Conservation (phyloP, 202 grass and related monocot genomes). For the Miscanthus sacchariflorus region DNA sequence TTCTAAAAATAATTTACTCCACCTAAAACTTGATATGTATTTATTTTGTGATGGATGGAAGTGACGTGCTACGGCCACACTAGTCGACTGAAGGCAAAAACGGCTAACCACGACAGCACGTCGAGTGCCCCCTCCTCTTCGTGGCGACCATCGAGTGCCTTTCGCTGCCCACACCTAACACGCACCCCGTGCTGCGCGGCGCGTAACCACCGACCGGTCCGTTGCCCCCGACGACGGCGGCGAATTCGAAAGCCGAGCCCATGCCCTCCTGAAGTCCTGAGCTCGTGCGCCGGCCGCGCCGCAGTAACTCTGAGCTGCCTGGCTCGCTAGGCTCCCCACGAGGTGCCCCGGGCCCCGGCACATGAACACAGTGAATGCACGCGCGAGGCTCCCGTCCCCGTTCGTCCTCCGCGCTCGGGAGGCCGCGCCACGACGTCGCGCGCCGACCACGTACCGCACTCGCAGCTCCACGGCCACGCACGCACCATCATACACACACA, state of each 20-base stretch:
- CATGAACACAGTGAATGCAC: conserved; percentile 56
- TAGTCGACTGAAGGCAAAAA: background rate
- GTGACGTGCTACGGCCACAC: background rate
- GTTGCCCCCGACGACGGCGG: conserved; percentile 2
- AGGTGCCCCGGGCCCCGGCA: background rate
- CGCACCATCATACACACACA: conserved; percentile 4
- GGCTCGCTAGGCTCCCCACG: background rate
- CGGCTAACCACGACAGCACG: conserved; percentile 18
- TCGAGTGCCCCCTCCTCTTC: conserved; percentile 5
- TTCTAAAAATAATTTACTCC: too few relatives aligned
- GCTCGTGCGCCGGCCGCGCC: background rate
- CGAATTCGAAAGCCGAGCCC: background rate
- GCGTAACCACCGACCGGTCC: background rate
- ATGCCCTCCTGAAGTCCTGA: background rate
- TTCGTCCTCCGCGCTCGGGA: background rate
- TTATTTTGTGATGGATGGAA: too few relatives aligned
- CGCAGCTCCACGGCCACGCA: background rate
- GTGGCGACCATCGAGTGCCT: conserved; percentile 5
- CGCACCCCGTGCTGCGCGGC: background rate
- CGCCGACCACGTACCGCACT: conserved; percentile 2
- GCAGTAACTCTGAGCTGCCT: background rate
- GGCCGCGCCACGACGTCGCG: background rate
- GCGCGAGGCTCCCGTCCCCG: conserved; percentile 31
- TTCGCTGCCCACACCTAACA: background rate
- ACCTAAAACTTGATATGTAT: too few relatives aligned